phyloP scores from a whole-genome alignment of 2,329 filamentous ascomycete species.

The Cladophialophora immunda region DNA sequence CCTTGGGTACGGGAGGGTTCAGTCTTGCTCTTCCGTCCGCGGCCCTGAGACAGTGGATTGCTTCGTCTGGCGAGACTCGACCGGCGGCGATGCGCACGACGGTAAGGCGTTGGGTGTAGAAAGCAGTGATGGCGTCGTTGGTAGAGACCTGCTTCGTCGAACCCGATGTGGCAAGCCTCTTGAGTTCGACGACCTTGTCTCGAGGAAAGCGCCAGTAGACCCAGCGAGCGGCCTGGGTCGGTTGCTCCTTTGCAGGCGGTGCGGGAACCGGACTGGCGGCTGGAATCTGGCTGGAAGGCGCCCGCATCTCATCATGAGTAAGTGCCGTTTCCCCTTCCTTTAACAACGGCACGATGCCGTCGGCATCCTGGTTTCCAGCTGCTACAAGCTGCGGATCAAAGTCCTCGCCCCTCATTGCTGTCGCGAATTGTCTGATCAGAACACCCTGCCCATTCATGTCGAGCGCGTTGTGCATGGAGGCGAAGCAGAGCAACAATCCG shows the following conservation, averaged over 20 bases:
- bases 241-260: not conserved
- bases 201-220: constrained; percentile 18
- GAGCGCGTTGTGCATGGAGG: constrained; percentile 43
- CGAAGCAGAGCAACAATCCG: constrained; percentile 41
- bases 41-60: constrained; percentile 18
- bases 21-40: constrained; percentile 13
- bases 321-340: constrained; percentile 16
- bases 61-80: constrained; percentile 9
- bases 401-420: constrained; percentile 9
- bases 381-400: constrained; percentile 18
- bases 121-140: constrained; percentile 21
- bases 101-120: constrained; percentile 16
- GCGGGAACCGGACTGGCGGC: not conserved
- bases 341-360: constrained; percentile 20
- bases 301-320: constrained; percentile 12
- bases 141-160: constrained; percentile 7
- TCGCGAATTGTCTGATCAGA: constrained; percentile 24
- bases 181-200: constrained; percentile 21
- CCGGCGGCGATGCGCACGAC: constrained; percentile 13
- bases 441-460: constrained; percentile 35
- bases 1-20: constrained; percentile 13
- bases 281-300: constrained; percentile 6
- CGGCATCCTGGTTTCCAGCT: constrained; percentile 19
- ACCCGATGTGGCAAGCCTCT: constrained; percentile 7
- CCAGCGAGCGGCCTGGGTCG: constrained; percentile 11